phyloP scores from a whole-genome alignment of 225 moss, liverwort and hornwort species.

The Thuidium tamariscinum region DNA sequence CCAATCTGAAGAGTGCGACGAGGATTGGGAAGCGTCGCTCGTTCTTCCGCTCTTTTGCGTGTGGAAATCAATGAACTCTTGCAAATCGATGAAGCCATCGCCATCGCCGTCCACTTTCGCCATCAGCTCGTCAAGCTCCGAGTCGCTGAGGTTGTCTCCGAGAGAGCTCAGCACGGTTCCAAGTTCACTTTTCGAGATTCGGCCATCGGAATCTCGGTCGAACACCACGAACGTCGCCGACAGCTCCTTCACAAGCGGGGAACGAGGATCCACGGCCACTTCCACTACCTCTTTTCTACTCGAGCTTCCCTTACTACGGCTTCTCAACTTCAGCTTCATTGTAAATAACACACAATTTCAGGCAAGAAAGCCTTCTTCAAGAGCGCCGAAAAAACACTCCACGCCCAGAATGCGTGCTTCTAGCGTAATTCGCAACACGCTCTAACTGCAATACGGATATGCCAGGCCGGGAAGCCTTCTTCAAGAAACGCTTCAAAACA shows the following conservation, averaged over 20 bases:
- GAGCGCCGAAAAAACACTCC: neutral
- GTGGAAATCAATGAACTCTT: slow-evolving; percentile 37
- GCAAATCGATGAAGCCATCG: slow-evolving; percentile 40
- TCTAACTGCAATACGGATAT: neutral
- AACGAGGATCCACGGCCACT: neutral
- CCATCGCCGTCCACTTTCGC: slow-evolving; percentile 37
- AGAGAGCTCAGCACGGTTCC: slow-evolving; percentile 18
- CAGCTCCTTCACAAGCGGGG: slow-evolving; percentile 15
- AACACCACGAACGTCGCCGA: slow-evolving; percentile 36
- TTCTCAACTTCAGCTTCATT: slow-evolving; percentile 20
- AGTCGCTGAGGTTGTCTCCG: slow-evolving; percentile 17
- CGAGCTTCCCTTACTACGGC: neutral
- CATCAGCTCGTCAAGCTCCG: slow-evolving; percentile 33
- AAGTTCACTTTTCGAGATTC: slow-evolving; percentile 39
- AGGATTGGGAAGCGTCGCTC: neutral
- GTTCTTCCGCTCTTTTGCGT: neutral
- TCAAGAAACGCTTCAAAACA: neutral
- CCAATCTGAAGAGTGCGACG: neutral
- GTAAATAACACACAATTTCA: neutral
- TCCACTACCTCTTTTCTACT: neutral
- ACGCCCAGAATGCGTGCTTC: neutral
- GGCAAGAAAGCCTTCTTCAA: neutral
- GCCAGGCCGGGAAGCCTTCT: neutral
- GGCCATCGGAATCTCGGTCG: slow-evolving; percentile 41
- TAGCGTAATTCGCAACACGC: neutral